These are phyloP conservation scores for Saccharomycopsis hybrid DNA, from an alignment of 1,139 yeast genomes.

Conservation along the genomic window DNA sequence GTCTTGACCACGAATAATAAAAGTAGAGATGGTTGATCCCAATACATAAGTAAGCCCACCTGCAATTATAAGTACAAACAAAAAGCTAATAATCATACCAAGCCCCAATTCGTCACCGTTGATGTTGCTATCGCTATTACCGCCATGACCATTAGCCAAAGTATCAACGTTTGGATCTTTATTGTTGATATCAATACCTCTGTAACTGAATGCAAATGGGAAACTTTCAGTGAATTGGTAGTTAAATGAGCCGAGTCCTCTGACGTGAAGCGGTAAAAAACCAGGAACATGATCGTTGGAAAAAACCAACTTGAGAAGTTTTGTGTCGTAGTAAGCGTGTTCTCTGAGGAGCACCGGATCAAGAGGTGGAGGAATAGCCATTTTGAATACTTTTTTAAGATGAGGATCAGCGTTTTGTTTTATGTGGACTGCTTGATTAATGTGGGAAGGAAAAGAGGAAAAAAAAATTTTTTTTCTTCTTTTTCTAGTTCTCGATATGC, in stretches of 20 bases:
- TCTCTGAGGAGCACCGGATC: constrained; percentile 32
- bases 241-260: constrained; percentile 31
- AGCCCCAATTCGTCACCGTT: too few relatives aligned
- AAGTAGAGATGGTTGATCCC: not conserved
- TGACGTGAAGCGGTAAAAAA: constrained; percentile 26
- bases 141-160: not conserved
- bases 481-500: too few relatives aligned
- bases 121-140: not conserved
- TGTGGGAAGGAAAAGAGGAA: too few relatives aligned
- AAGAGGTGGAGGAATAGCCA: constrained; percentile 30
- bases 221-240: constrained; percentile 23
- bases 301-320: constrained; percentile 27
- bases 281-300: constrained; percentile 26
- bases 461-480: too few relatives aligned
- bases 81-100: too few relatives aligned
- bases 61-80: not conserved
- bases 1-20: not conserved
- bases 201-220: constrained; percentile 5
- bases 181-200: constrained; percentile 7
- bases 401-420: too few relatives aligned
- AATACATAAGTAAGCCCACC: not conserved
- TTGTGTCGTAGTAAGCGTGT: constrained; percentile 30
- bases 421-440: too few relatives aligned
- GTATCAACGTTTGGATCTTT: constrained; percentile 12
- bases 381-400: not conserved